phyloP scores from a whole-genome alignment of 805 yeast genomes.

The Blastobotrys chiropterorum region DNA sequence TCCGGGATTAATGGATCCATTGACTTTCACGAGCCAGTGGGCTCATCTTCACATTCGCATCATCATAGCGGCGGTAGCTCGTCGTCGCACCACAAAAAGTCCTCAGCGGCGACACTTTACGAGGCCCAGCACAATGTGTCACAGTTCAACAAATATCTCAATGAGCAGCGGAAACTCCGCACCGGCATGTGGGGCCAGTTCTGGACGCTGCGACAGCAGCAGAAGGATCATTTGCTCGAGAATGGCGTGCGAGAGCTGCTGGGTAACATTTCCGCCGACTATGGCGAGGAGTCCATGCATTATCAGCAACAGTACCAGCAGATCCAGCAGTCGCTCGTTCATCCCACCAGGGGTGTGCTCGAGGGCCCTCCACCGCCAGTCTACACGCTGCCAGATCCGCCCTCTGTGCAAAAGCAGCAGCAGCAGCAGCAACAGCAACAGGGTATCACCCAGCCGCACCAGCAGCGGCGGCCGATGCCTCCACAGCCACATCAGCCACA shows the following conservation, averaged over 20 bases:
- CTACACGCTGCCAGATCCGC: not conserved
- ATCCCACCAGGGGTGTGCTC: not conserved
- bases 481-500: not conserved
- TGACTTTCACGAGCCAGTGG: conserved; percentile 20
- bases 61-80: not conserved
- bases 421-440: conserved; percentile 16
- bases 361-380: not conserved
- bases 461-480: not conserved
- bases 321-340: not conserved
- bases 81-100: not conserved
- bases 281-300: conserved; percentile 5
- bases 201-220: conserved; percentile 25
- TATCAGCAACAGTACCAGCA: conserved; percentile 2
- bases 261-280: conserved; percentile 1
- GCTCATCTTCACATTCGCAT: not conserved
- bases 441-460: conserved; percentile 16
- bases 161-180: conserved; percentile 26
- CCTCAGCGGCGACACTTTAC: not conserved
- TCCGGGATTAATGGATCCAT: conserved; percentile 22
- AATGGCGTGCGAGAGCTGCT: conserved; percentile 2
- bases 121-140: conserved; percentile 23
- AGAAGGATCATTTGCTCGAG: conserved; percentile 5
- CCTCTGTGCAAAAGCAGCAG: conserved; percentile 5
- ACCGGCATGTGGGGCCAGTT: conserved; percentile 27
- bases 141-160: conserved; percentile 26